phyloP scores from a whole-genome alignment of 2,329 filamentous ascomycete genomes.

The Fusarium caatingaense region DNA sequence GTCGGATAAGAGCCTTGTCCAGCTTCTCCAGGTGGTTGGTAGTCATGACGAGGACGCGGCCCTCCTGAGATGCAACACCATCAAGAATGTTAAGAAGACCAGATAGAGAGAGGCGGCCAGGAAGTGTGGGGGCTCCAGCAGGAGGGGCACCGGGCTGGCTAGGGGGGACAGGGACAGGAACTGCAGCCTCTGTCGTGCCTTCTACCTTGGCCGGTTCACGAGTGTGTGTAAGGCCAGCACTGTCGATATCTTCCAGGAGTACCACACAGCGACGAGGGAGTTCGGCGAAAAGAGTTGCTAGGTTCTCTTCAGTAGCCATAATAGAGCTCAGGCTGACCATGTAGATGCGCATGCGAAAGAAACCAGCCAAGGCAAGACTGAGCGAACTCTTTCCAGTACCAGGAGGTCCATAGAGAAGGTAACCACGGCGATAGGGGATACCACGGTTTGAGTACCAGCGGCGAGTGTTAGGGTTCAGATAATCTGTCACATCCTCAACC shows the following conservation, averaged over 20 bases:
- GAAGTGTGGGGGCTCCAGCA: constrained; percentile 9
- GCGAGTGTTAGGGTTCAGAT: constrained; percentile 70
- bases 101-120: constrained; percentile 71
- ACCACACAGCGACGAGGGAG: constrained; percentile 78
- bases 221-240: constrained; percentile 74
- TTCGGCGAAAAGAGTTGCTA: constrained; percentile 71
- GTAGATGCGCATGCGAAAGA: constrained; percentile 77
- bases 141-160: constrained; percentile 15
- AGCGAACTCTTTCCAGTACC: constrained; percentile 84
- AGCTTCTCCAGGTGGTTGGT: constrained; percentile 73
- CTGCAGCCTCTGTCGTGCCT: constrained; percentile 36
- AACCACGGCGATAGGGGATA: constrained; percentile 87
- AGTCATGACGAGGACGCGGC: constrained; percentile 73
- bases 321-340: constrained; percentile 75
- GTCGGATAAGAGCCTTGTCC: constrained; percentile 71
- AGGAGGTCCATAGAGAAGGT: constrained; percentile 83
- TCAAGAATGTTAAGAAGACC: constrained; percentile 86
- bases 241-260: constrained; percentile 81
- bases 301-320: constrained; percentile 72
- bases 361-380: constrained; percentile 75
- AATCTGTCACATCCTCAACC: constrained; percentile 70
- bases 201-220: constrained; percentile 55
- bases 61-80: constrained; percentile 73
- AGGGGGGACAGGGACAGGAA: constrained; percentile 13
- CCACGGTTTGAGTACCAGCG: constrained; percentile 88